A percentile compares a stretch with the other conserved stretches of the same genome.
phyloP scores from a whole-genome alignment of 2,329 filamentous ascomycete species.

The Zasmidium cellare region DNA sequence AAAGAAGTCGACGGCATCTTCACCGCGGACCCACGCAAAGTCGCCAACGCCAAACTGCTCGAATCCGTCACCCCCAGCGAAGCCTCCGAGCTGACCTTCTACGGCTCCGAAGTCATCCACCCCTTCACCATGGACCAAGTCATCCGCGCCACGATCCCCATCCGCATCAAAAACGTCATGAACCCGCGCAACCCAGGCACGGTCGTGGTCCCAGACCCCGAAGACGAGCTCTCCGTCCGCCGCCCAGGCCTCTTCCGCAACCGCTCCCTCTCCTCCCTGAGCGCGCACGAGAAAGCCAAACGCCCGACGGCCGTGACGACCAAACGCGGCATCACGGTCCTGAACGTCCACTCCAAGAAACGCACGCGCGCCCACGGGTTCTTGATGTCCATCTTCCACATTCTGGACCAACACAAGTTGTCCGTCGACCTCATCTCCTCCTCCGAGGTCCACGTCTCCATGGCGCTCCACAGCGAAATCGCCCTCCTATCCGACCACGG shows the following conservation, averaged over 20 bases:
- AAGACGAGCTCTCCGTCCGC: conserved; percentile 55
- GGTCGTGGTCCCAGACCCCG: conserved; percentile 75
- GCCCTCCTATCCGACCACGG: conserved; percentile 52
- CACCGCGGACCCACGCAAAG: conserved; percentile 80
- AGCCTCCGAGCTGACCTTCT: conserved; percentile 84
- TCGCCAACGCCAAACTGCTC: conserved; percentile 89
- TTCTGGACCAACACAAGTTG: conserved; percentile 80
- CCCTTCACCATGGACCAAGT: conserved; percentile 98
- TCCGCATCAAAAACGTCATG: conserved; percentile 90
- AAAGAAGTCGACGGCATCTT: conserved; percentile 98
- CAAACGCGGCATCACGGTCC: conserved; percentile 93
- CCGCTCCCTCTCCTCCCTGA: conserved; percentile 44
- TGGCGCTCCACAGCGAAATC: conserved; percentile 84
- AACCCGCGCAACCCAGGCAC: conserved; percentile 78
- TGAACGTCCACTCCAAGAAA: conserved; percentile 98
- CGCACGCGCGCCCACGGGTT: conserved; percentile 94
- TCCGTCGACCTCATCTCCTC: conserved; percentile 97
- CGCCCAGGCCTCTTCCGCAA: conserved; percentile 53
- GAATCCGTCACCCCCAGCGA: conserved; percentile 88
- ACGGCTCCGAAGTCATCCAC: conserved; percentile 86
- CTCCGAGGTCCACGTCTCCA: conserved; percentile 93
- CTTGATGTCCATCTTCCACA: conserved; percentile 89
- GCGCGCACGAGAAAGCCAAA: conserved; percentile 43
- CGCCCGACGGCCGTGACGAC: conserved; percentile 76
- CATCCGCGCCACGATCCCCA: conserved; percentile 73